phyloP scores from a whole-genome alignment of 371 early-diverging fungal genomes.

The Rhizopus sp. region DNA sequence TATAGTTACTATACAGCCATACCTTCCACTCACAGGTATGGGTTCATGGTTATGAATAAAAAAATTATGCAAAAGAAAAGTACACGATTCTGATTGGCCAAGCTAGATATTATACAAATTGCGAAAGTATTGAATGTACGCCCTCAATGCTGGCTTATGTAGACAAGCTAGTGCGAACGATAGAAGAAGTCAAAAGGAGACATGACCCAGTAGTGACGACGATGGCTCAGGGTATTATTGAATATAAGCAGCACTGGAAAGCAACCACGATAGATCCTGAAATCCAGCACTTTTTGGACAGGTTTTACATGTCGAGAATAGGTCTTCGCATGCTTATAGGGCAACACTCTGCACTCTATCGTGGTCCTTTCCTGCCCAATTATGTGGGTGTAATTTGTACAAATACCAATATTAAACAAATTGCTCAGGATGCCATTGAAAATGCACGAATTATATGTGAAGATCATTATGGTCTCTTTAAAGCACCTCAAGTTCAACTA shows the following conservation, averaged over 20 bases:
- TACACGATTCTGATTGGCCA: background rate
- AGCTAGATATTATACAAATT: slow-evolving; percentile 59
- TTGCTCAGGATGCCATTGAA: slow-evolving; percentile 89
- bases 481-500: slow-evolving; percentile 83
- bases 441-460: slow-evolving; percentile 95
- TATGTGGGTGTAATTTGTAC: slow-evolving; percentile 97
- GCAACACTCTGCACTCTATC: slow-evolving; percentile 80
- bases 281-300: slow-evolving; percentile 91
- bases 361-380: slow-evolving; percentile 64
- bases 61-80: slow-evolving; percentile 15
- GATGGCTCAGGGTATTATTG: slow-evolving; percentile 92
- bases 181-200: slow-evolving; percentile 89
- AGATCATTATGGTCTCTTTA: slow-evolving; percentile 88
- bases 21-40: slow-evolving; percentile 7
- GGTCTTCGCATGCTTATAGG: slow-evolving; percentile 95
- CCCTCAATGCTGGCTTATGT: slow-evolving; percentile 78
- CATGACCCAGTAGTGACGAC: slow-evolving; percentile 95
- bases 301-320: slow-evolving; percentile 97
- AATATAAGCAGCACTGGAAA: slow-evolving; percentile 78
- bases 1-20: background rate
- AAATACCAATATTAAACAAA: slow-evolving; percentile 76
- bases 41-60: background rate
- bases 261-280: slow-evolving; percentile 71
- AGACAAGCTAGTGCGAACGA: slow-evolving; percentile 77
- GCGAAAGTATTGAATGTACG: slow-evolving; percentile 65